Percentiles rank a stretch among this genome's conserved stretches.
Evolutionary conservation across 1,284 basidiomycete genomes (phyloP).

Genomic region (Sphagnurus paluster): DNA sequence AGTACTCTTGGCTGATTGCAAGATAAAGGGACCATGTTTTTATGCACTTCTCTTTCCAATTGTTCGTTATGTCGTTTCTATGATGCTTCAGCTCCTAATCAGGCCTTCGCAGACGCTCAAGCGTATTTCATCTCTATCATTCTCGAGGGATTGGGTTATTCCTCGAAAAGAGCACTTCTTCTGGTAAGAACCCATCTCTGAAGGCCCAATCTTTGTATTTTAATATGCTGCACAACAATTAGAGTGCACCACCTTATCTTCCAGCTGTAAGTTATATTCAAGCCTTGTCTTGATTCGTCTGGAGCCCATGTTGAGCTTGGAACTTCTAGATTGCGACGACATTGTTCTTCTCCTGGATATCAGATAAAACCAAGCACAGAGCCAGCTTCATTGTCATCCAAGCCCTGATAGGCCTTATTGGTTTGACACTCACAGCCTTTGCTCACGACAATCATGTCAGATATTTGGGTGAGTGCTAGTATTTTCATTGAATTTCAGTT

Average conservation of each 20-base stretch:
- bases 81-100: constrained; percentile 1
- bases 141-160: constrained; percentile 37
- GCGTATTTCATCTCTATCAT: constrained; percentile 47
- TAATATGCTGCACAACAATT: constrained; percentile 6
- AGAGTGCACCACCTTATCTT: constrained; percentile 42
- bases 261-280: constrained; percentile 32
- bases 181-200: constrained; percentile 33
- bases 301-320: too few relatives aligned
- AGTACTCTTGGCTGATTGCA: background rate
- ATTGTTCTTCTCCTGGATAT: constrained; percentile 40
- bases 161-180: constrained; percentile 30
- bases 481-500: background rate
- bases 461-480: constrained; percentile 38
- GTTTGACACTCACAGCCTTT: constrained; percentile 38
- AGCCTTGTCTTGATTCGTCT: background rate
- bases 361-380: constrained; percentile 40
- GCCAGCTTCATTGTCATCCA: constrained; percentile 38
- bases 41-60: constrained; percentile 39
- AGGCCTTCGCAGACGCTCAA: constrained; percentile 30
- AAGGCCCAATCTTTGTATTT: too few relatives aligned
- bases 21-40: constrained; percentile 39
- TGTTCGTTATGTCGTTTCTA: constrained; percentile 25
- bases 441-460: constrained; percentile 32
- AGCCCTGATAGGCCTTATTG: constrained; percentile 34
- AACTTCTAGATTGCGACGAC: constrained; percentile 32